Evolutionary conservation across 202 grass and related monocot genomes (phyloP).

Genomic region (Cymbopogon flexuosus): DNA sequence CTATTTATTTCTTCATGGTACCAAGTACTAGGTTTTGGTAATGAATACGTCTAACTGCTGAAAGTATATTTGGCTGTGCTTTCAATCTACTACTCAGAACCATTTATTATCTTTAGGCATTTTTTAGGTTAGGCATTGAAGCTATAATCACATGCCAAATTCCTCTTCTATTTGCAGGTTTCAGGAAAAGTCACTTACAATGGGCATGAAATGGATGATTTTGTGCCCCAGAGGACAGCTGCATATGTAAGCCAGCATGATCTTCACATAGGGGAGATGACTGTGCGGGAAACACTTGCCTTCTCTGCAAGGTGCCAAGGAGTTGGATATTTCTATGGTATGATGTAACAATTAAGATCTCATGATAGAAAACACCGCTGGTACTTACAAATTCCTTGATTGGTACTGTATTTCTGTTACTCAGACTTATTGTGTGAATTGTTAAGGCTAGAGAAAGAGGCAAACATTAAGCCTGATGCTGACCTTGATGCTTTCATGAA

Average conservation of each 20-base stretch:
- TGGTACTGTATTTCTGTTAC: conserved; percentile 5
- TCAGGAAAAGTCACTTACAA: conserved; percentile 83
- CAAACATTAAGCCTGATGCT: conserved; percentile 79
- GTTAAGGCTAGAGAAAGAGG: conserved; percentile 71
- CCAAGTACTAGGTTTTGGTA: neutral
- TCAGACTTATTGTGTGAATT: conserved; percentile 79
- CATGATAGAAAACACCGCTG: neutral
- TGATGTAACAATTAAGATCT: neutral
- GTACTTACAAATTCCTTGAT: neutral
- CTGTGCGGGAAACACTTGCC: conserved; percentile 78
- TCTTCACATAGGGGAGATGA: conserved; percentile 90
- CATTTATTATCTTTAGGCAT: neutral
- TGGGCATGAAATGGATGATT: conserved; percentile 71
- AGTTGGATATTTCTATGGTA: conserved; percentile 44
- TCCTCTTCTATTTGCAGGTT: conserved; percentile 33
- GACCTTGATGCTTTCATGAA: conserved; percentile 95
- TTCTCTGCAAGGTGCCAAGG: conserved; percentile 96
- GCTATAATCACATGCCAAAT: neutral
- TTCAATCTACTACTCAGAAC: neutral
- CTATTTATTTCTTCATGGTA: neutral
- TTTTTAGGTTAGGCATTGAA: neutral
- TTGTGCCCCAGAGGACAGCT: conserved; percentile 79
- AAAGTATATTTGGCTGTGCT: neutral
- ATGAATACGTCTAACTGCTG: neutral
- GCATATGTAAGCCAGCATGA: conserved; percentile 94